Evolutionary conservation across 2,329 filamentous ascomycete species (phyloP).

Genomic region (Nemania abortiva): DNA sequence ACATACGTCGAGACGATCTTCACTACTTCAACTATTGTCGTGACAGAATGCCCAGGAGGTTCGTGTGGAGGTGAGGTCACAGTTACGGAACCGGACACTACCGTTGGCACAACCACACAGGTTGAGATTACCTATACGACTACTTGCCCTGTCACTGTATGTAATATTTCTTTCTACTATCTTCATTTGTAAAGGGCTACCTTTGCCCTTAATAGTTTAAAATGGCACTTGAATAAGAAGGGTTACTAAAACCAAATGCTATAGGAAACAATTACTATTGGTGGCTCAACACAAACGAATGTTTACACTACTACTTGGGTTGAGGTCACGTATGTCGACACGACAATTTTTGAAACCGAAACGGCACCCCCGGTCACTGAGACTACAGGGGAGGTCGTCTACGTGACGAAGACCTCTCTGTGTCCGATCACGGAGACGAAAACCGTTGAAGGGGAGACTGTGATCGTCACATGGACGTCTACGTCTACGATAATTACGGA

Average conservation of each 20-base stretch:
- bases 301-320: conserved; percentile 49
- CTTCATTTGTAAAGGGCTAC: not conserved
- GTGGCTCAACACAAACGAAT: conserved; percentile 34
- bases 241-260: conserved; percentile 5
- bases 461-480: conserved; percentile 57
- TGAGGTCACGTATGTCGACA: conserved; percentile 38
- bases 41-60: conserved; percentile 57
- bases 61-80: conserved; percentile 51
- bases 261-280: conserved; percentile 39
- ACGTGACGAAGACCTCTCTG: conserved; percentile 59
- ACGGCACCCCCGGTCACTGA: conserved; percentile 53
- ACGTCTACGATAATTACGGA: conserved; percentile 53
- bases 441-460: conserved; percentile 57
- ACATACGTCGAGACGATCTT: conserved; percentile 58
- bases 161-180: conserved; percentile 14
- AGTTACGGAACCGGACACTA: conserved; percentile 55
- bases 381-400: conserved; percentile 54
- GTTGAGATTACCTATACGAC: conserved; percentile 58
- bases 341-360: conserved; percentile 35
- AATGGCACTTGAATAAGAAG: not conserved
- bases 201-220: not conserved
- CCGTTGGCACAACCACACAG: conserved; percentile 52
- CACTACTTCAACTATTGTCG: conserved; percentile 59
- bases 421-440: conserved; percentile 61
- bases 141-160: conserved; percentile 44